Conservation (phyloP, 805 yeast genomes). For the Ogataea kodamae region DNA sequence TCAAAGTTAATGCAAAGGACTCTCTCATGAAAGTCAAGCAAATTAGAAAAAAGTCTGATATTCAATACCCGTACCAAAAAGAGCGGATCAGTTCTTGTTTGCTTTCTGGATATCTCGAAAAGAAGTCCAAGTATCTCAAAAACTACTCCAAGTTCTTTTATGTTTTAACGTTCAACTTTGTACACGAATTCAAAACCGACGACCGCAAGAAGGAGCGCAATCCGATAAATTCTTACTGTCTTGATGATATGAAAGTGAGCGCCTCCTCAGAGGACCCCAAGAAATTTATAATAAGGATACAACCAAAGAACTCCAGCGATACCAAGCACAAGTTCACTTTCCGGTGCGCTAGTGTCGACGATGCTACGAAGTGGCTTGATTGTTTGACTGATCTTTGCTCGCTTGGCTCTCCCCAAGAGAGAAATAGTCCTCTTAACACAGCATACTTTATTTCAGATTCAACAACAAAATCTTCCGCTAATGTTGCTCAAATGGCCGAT, state of each 20-base stretch:
- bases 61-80: conserved; percentile 51
- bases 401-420: conserved; percentile 43
- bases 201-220: conserved; percentile 53
- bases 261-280: conserved; percentile 34
- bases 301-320: conserved; percentile 23
- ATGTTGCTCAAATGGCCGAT: conserved; percentile 8
- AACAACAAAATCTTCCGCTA: conserved; percentile 9
- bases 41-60: conserved; percentile 47
- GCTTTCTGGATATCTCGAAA: conserved; percentile 55
- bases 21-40: conserved; percentile 32
- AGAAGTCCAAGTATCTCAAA: conserved; percentile 59
- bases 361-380: conserved; percentile 50
- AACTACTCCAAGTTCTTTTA: conserved; percentile 61
- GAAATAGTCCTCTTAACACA: conserved; percentile 44
- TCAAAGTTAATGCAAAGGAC: conserved; percentile 35
- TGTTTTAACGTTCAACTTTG: conserved; percentile 61
- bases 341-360: conserved; percentile 42
- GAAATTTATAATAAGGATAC: conserved; percentile 40
- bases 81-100: conserved; percentile 50
- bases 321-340: conserved; percentile 34
- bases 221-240: conserved; percentile 40
- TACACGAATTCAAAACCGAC: conserved; percentile 61
- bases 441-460: conserved; percentile 12
- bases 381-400: conserved; percentile 52
- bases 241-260: conserved; percentile 34